Evolutionary conservation across 371 early-diverging fungal species (phyloP), one percentile per base, ranked within the genome.

Genomic region (Globomyces sp.): DNA sequence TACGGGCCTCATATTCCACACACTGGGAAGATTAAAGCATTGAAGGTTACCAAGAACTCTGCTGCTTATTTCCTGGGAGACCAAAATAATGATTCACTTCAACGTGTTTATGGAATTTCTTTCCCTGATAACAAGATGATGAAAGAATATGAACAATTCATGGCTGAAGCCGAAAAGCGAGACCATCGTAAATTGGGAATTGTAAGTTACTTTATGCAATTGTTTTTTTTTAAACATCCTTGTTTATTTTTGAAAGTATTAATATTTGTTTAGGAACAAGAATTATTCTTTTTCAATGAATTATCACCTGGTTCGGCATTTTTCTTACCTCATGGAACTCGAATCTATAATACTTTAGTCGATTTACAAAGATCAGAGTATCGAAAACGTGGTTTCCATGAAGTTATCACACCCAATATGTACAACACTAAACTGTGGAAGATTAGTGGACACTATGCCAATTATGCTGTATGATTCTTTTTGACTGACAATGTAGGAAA

Each of bases 61-160:
- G 84, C 98, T 41, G 93, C 98, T 13, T 99, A 99, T 86, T 99
- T 99, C 77, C 83, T 99, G 78, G 98, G 98, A 69, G 96, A 99
- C 77, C 87, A 94, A 60, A 91, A 90, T 71, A 96, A 98, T 75
- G 96, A 96, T 68, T 93, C 96, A 39, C 86, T 99, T 42, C 99
- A 99, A 80, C 93, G 99, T 76, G 83, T 99, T 60, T 99, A 99
- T 74, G 99, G 99, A 67, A 90, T 99, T 63, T 96, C 99, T 37
- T 99, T 99, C 92, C 99, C 99, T 24, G 92, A 91, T 70, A 89
- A 87, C 79, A 94, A 95, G 84, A 88, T 91, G 75, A 86, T 99
- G 91, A 89, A 92, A 60, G 93, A 96, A 80, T 92, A 96, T 81
- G 89, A 94, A 71, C 86, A 91, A 72, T 92, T 93, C 76, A 80